Percentiles rank a stretch among this genome's conserved stretches.
phyloP scores from a whole-genome alignment of 2,329 filamentous ascomycete genomes.

The Colletotrichum lupini region DNA sequence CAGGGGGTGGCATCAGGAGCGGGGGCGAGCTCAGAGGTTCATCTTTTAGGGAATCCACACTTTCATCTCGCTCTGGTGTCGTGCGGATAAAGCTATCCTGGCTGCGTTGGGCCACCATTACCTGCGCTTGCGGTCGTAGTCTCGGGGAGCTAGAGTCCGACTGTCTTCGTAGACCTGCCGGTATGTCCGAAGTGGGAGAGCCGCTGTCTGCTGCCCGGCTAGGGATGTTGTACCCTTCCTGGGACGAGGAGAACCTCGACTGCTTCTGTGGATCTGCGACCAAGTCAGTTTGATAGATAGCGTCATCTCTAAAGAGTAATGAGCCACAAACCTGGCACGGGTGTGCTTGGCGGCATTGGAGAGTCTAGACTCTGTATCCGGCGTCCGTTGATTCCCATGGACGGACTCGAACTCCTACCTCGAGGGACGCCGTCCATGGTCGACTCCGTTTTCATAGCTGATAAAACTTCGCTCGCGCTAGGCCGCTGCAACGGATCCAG shows the following conservation, averaged over 20 bases:
- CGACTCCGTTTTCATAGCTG: slow-evolving; percentile 78
- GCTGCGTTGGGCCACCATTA: slow-evolving; percentile 54
- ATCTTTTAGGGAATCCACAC: slow-evolving; percentile 35
- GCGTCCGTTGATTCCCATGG: slow-evolving; percentile 53
- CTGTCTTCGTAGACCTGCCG: slow-evolving; percentile 47
- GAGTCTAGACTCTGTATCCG: slow-evolving; percentile 68
- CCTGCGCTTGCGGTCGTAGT: slow-evolving; percentile 38
- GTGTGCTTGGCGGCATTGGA: slow-evolving; percentile 60
- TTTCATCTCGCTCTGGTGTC: slow-evolving; percentile 41
- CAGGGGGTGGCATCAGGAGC: slow-evolving; percentile 63
- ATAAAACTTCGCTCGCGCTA: slow-evolving; percentile 85
- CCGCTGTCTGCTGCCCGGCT: slow-evolving; percentile 38
- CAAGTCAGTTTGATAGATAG: slow-evolving; percentile 32
- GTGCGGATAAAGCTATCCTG: slow-evolving; percentile 48
- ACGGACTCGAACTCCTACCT: slow-evolving; percentile 46
- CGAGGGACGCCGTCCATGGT: slow-evolving; percentile 55
- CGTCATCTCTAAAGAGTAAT: slow-evolving; percentile 9
- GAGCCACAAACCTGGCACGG: slow-evolving; percentile 53
- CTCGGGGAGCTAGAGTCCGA: slow-evolving; percentile 42
- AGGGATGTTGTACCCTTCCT: slow-evolving; percentile 43
- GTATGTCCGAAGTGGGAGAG: slow-evolving; percentile 41
- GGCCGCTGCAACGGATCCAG: slow-evolving; percentile 82
- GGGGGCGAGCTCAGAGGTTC: slow-evolving; percentile 47
- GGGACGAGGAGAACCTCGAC: slow-evolving; percentile 40
- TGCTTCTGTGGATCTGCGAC: slow-evolving; percentile 47